Conservation (phyloP, 805 yeast genomes). For the Candida schatavii region DNA sequence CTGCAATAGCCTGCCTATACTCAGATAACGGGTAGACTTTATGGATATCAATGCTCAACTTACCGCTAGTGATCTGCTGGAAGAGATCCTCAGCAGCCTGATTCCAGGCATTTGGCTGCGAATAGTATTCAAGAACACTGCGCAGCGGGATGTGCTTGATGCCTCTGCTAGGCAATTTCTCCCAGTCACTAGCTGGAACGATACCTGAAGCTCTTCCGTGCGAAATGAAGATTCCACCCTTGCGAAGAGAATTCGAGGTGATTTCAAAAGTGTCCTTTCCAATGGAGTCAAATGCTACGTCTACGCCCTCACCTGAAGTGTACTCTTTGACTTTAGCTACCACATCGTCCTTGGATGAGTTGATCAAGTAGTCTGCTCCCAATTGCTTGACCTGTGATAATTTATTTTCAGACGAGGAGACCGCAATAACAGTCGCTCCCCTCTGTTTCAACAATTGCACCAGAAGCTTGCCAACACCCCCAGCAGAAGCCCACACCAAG, state of each 20-base stretch:
- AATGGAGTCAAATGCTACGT: constrained; percentile 67
- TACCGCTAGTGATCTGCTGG: constrained; percentile 42
- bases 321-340: constrained; percentile 52
- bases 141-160: constrained; percentile 59
- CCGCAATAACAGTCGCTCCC: constrained; percentile 83
- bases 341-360: constrained; percentile 53
- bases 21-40: constrained; percentile 60
- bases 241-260: constrained; percentile 57
- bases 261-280: constrained; percentile 75
- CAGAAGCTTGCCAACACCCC: constrained; percentile 81
- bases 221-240: constrained; percentile 72
- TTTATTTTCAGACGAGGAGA: constrained; percentile 78
- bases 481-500: constrained; percentile 91
- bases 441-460: constrained; percentile 57
- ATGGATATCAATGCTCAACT: constrained; percentile 49
- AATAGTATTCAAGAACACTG: constrained; percentile 61
- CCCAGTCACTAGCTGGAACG: constrained; percentile 64
- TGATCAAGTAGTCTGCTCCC: constrained; percentile 78
- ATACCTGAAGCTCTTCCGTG: constrained; percentile 88
- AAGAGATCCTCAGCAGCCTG: constrained; percentile 38
- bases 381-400: constrained; percentile 57
- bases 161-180: constrained; percentile 57
- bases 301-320: constrained; percentile 67
- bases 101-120: constrained; percentile 55
- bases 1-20: constrained; percentile 58